phyloP scores from a whole-genome alignment of 1,284 basidiomycete genomes.

The Malassezia arunalokei region DNA sequence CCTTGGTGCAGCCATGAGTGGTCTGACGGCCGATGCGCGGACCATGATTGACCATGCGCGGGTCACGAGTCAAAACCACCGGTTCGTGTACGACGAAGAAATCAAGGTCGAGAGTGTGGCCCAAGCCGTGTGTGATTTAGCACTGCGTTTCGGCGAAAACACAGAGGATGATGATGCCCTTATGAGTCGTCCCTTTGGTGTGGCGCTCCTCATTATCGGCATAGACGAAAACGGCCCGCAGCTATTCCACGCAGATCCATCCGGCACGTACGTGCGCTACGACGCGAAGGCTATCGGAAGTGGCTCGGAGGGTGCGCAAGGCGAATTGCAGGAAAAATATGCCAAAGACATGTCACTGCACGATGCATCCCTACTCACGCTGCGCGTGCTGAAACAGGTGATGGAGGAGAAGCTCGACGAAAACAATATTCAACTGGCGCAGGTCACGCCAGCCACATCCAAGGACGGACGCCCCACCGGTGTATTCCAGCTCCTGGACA shows the following conservation, averaged over 20 bases:
- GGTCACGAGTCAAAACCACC: constrained; percentile 77
- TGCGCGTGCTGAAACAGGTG: constrained; percentile 91
- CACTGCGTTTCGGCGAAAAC: constrained; percentile 93
- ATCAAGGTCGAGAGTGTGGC: constrained; percentile 76
- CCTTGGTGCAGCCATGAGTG: constrained; percentile 95
- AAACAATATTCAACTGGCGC: constrained; percentile 91
- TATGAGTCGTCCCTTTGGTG: constrained; percentile 83
- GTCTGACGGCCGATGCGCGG: constrained; percentile 89
- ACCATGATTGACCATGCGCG: constrained; percentile 99
- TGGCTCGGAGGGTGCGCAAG: constrained; percentile 93
- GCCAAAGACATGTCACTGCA: constrained; percentile 77
- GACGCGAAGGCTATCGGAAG: constrained; percentile 98
- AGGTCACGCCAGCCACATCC: constrained; percentile 41
- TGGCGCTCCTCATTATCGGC: constrained; percentile 90
- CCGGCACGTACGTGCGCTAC: constrained; percentile 93
- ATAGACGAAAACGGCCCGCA: constrained; percentile 93
- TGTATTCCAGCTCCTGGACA: constrained; percentile 39
- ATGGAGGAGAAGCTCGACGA: constrained; percentile 99
- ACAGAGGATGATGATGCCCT: constrained; percentile 89
- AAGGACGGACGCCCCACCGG: constrained; percentile 37
- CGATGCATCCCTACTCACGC: constrained; percentile 74
- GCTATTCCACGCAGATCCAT: constrained; percentile 85
- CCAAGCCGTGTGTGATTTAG: constrained; percentile 94
- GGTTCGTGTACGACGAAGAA: constrained; percentile 89
- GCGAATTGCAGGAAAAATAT: constrained; percentile 93